Conservation (phyloP, 139 green algal genomes). For the Closterium sp. region DNA sequence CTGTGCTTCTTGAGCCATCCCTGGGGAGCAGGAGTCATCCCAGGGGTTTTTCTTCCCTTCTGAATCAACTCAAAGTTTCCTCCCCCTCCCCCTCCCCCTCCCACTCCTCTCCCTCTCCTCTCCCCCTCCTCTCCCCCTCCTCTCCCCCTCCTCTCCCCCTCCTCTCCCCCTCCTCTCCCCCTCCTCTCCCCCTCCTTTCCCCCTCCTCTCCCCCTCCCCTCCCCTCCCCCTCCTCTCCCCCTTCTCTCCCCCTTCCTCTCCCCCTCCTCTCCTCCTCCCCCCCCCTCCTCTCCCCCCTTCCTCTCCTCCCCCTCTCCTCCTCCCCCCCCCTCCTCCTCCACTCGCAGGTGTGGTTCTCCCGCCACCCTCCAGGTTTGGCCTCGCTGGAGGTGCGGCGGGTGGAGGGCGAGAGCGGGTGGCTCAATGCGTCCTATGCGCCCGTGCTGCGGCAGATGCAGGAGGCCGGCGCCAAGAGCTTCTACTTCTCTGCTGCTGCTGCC, state of each 20-base stretch:
- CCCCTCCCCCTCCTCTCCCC: no score
- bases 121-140: no score
- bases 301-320: not conserved
- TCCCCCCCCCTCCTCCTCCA: not conserved
- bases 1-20: no score
- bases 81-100: not conserved
- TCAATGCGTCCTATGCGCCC: constrained; percentile 31
- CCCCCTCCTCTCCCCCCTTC: not conserved
- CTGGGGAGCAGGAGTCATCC: no score
- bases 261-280: no score
- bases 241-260: no score
- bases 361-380: constrained; percentile 23
- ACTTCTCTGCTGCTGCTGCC: no score
- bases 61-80: not conserved
- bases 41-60: not conserved
- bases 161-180: no score
- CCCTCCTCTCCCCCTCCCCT: no score
- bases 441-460: constrained; percentile 42
- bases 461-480: constrained; percentile 21
- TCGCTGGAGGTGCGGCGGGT: constrained; percentile 22
- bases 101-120: no score
- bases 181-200: no score
- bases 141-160: no score
- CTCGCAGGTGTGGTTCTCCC: constrained; percentile 42
- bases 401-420: constrained; percentile 15